Percentiles rank a stretch among this genome's conserved stretches.
Evolutionary conservation across 2,329 filamentous ascomycete genomes (phyloP).

Genomic region (Alternaria dauci): DNA sequence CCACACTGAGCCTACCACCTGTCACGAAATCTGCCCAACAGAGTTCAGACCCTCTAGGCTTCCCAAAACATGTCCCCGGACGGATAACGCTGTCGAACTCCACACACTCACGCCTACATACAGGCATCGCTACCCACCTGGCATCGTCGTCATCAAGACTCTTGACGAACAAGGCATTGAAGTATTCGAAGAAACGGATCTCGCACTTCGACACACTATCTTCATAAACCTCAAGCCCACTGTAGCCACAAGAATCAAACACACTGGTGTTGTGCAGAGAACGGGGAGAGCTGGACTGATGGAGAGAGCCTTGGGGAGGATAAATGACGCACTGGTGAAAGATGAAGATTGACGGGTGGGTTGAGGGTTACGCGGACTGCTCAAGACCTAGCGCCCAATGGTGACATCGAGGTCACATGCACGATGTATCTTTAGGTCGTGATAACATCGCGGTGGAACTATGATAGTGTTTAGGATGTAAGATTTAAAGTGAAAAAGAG

Average conservation of each 20-base stretch:
- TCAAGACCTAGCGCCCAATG: not conserved
- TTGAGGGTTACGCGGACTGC: not conserved
- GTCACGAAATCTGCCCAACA: not conserved
- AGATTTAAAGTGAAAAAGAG: not conserved
- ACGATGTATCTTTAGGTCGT: not conserved
- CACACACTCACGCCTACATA: not conserved
- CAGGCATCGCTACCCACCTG: not conserved
- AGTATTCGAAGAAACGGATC: not conserved
- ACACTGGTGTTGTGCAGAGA: not conserved
- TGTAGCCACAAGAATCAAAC: not conserved
- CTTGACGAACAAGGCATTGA: slow-evolving; percentile 2
- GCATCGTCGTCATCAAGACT: slow-evolving; percentile 7
- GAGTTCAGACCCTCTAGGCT: not conserved
- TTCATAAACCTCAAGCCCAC: not conserved
- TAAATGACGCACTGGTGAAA: not conserved
- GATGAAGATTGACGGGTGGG: not conserved
- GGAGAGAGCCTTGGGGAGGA: not conserved
- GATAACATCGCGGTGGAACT: not conserved
- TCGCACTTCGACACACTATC: not conserved
- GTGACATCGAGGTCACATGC: not conserved
- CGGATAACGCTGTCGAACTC: not conserved
- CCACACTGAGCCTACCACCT: not conserved
- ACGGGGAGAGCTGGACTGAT: not conserved
- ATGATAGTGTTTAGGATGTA: not conserved
- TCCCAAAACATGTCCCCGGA: not conserved